Base-by-base conservation (phyloP, 371 early-diverging fungal genomes). In the Globomyces sp. region DNA sequence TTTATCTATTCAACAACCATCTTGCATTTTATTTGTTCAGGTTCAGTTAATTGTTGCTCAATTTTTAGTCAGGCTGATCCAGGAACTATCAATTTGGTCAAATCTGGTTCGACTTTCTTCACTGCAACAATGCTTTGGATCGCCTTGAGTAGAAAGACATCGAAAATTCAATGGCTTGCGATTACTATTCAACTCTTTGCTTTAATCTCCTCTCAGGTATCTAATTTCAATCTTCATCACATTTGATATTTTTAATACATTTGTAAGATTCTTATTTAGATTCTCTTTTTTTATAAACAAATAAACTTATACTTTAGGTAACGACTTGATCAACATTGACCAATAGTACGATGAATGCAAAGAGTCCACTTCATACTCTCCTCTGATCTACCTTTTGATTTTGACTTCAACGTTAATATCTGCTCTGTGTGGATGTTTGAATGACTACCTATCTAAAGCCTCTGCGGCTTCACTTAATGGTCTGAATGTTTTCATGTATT, bases 371-470 rank as follows among this genome's bases (percentile, higher is more conserved):
- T 8, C n/a, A 9, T 55, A 55, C 39, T 36, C 36, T 36, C 9
- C n/a, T 36, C 10, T 4, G 24, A 36, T 55, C 0, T 55, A 55
- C 36, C 36, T 24, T 55, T 4, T n/a, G 6, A 55, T 55, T 0
- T 55, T 55, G 10, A 36, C 36, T 10, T 36, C 11, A 11, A 55
- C 55, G 1, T 10, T 55, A n/a, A n/a, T 55, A 9, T 55, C 55
- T 36, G 4, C 55, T 55, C 6, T 24, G 8, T 4, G 8, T 8
- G 55, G 8, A 13, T 55, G 55, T 39, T 55, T 36, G 24, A 55
- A 55, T 55, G 55, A 55, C 36, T 55, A 55, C 55, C 4, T 55
- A 11, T 36, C 55, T 1, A 55, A 55, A 55, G 55, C 55, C 10
- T 8, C 55, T 1, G 8, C 36, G 11, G 55, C 55, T 36, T 55